Percentiles rank a stretch among this genome's conserved stretches.
These are phyloP conservation scores for Panaeolus papilionaceus DNA, from an alignment of 768 basidiomycete species.

Conservation along the genomic window DNA sequence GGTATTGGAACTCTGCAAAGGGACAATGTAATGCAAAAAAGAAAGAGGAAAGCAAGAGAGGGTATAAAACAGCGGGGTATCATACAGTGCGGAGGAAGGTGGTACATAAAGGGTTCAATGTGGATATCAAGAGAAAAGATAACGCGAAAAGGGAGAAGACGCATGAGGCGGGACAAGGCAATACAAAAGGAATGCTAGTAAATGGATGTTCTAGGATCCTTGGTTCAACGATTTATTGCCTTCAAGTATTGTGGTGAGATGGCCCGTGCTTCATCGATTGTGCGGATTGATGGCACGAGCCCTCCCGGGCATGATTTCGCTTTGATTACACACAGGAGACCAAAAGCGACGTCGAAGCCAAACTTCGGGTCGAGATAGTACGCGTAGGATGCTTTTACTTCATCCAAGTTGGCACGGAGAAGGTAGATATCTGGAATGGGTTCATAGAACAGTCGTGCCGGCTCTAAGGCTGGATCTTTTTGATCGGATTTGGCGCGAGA, in stretches of 20 bases:
- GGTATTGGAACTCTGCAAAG: not conserved
- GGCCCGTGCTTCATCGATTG: slow-evolving; percentile 47
- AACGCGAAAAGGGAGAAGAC: not conserved
- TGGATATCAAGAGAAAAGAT: not conserved
- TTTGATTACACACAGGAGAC: slow-evolving; percentile 60
- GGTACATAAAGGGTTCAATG: not conserved
- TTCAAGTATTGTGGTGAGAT: slow-evolving; percentile 37
- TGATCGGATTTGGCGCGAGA: slow-evolving; percentile 27
- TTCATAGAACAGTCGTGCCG: slow-evolving; percentile 35
- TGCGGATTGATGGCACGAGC: slow-evolving; percentile 36
- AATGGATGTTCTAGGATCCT: too few relatives aligned
- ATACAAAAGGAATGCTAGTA: too few relatives aligned
- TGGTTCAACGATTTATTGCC: slow-evolving; percentile 26
- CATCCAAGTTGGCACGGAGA: slow-evolving; percentile 38
- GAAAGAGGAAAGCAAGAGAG: not conserved
- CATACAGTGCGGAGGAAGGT: not conserved
- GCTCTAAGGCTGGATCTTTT: slow-evolving; percentile 33
- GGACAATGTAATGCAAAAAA: not conserved
- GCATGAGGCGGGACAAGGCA: too few relatives aligned
- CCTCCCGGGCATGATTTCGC: slow-evolving; percentile 45
- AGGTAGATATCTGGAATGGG: slow-evolving; percentile 34
- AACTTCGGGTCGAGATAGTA: slow-evolving; percentile 41
- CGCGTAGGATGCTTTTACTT: slow-evolving; percentile 67
- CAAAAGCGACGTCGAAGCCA: slow-evolving; percentile 61
- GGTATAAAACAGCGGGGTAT: not conserved